Evolutionary conservation across 768 basidiomycete genomes (phyloP).

Genomic region (Chalciporus chontae): DNA sequence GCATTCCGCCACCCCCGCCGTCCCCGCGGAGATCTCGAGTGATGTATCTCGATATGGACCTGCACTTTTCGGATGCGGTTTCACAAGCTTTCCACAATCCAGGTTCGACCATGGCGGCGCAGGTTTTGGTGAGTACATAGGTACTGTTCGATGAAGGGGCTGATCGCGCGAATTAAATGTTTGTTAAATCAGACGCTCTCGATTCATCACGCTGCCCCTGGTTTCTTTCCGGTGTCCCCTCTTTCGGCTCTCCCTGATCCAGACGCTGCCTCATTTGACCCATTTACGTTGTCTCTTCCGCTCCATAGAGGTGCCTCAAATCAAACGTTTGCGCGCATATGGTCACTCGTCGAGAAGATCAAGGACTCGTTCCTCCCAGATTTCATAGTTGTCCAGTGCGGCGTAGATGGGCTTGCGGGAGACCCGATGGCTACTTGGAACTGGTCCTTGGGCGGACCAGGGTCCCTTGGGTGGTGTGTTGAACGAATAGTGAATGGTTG

Average conservation of each 20-base stretch:
- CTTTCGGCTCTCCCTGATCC: slow-evolving; percentile 44
- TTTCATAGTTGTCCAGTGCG: slow-evolving; percentile 80
- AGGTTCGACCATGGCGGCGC: slow-evolving; percentile 33
- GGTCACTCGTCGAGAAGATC: slow-evolving; percentile 60
- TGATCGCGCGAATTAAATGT: not conserved
- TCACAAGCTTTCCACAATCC: slow-evolving; percentile 66
- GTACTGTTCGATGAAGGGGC: not conserved
- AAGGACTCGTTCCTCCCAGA: slow-evolving; percentile 66
- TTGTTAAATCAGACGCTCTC: slow-evolving; percentile 59
- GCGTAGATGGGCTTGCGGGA: slow-evolving; percentile 81
- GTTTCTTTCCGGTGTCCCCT: slow-evolving; percentile 76
- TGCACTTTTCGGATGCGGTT: slow-evolving; percentile 90
- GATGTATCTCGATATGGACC: slow-evolving; percentile 90
- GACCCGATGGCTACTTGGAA: slow-evolving; percentile 78
- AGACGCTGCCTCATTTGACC: slow-evolving; percentile 38
- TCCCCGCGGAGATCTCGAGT: slow-evolving; percentile 49
- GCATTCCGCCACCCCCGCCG: slow-evolving; percentile 23
- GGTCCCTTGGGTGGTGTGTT: slow-evolving; percentile 71
- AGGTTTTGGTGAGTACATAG: slow-evolving; percentile 47
- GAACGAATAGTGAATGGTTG: slow-evolving; percentile 48
- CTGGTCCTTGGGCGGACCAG: slow-evolving; percentile 55
- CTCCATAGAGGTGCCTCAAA: slow-evolving; percentile 68
- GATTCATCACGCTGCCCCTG: slow-evolving; percentile 76
- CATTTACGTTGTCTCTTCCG: slow-evolving; percentile 78
- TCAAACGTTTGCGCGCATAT: slow-evolving; percentile 59